Evolutionary conservation across 202 grass and related monocot genomes (phyloP), one percentile per base, ranked within the genome.

Genomic region (Hordeum pubiflorum): DNA sequence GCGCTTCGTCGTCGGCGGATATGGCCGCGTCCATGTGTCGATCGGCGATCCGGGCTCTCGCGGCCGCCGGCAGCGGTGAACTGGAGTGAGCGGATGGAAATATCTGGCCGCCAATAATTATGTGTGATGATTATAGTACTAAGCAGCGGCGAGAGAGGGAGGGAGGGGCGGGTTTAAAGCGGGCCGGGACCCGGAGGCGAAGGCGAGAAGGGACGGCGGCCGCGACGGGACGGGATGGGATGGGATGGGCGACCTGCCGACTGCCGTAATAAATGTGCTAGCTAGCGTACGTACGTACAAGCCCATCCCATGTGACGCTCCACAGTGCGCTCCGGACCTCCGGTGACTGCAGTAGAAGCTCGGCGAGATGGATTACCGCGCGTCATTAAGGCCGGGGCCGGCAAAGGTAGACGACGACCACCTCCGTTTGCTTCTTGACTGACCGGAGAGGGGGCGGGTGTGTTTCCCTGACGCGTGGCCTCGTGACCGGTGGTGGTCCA

Each of bases 191-290:
- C 71, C 57, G 81, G 73, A n/a, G 0, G 13, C 14, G 44, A 14
- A 54, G 50, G 50, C 46, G 46, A 50, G 50, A 8, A 54, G 17
- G 50, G 48, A 54, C 50, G 50, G 50, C 50, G 50, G 50, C 50
- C 50, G 50, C 50, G 50, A n/a, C 0, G 50, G 48, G 37, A 39
- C 71, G 50, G 70, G 67, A 39, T 52, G 68, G 41, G 87, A 85
- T 81, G 66, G 73, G 82, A 89, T 55, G 87, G 78, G 78, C 73
- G 66, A 89, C 58, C 87, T 41, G 87, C 79, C 83, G 31, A 52
- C 87, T 34, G 87, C 79, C 83, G 38, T 59, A 10, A 86, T 86
- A 86, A 86, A 82, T 85, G 79, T 5, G 87, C 82, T 73, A 74
- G 87, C 82, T 85, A 78, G 74, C 39, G 78, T 81, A 81, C 77